Evolutionary conservation across 2,329 filamentous ascomycete genomes (phyloP), one percentile per base, ranked within the genome.

Genomic region (Lasiodiplodia sp.): DNA sequence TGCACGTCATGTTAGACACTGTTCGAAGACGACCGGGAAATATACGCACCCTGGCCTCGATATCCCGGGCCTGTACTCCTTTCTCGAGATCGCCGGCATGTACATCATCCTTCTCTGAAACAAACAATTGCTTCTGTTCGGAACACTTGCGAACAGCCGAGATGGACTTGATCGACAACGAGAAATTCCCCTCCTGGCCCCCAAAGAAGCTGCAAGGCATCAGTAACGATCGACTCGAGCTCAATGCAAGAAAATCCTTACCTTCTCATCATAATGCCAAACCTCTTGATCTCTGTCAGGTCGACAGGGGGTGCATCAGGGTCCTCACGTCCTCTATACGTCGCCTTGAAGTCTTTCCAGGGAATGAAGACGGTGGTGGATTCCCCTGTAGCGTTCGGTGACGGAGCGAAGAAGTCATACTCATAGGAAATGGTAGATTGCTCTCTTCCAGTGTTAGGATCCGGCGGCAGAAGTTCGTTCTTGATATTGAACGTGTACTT

Each of bases 241-340:
- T 12, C 18, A 55, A 60, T 10, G 14, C 58, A 71, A 16, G 11
- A 25, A 6, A n/a, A 10, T 4, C 76, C 82, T 69, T 78, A 93
- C 92, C 92, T 96, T 77, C 93, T 83, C 84, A 92, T 91, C 92
- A 96, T 94, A 69, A 96, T 83, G 63, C 89, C 90, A 37, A 95
- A 82, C 57, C 91, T 84, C 79, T 87, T 91, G 49, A 96, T 82
- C 53, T 82, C 82, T 58, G 82, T 82, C 71, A 86, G 74, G 72
- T 93, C 82, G 72, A 96, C 77, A 5, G 86, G 83, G 68, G 83
- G 78, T 0, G 87, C 87, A 78, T 91, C 88, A 21, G 85, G 79
- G 75, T 87, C 85, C 70, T 89, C 84, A 73, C 85, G 87, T 0
- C 93, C 93, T 3, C 92, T 84, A 78, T 93, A 96, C 1, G 90